Evolutionary conservation across 768 basidiomycete genomes (phyloP).

Genomic region (Kwoniella bestiolae): DNA sequence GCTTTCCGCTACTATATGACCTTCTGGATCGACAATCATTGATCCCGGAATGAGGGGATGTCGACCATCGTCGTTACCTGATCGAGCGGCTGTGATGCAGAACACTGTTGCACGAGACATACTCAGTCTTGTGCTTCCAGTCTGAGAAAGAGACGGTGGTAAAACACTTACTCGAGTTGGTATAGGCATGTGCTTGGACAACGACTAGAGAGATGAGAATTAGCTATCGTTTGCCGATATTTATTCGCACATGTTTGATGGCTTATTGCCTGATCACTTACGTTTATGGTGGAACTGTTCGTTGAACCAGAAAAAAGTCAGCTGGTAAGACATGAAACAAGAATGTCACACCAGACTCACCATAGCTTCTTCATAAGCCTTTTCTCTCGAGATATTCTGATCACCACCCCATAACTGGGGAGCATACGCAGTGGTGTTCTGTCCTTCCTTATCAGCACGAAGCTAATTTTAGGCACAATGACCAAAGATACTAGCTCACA

Average conservation of each 20-base stretch:
- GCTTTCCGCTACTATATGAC: constrained; percentile 54
- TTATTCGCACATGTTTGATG: too few relatives aligned
- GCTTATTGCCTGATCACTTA: too few relatives aligned
- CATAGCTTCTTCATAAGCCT: constrained; percentile 52
- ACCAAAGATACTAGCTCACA: constrained; percentile 43
- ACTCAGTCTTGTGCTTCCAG: neutral
- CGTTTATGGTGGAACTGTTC: constrained; percentile 54
- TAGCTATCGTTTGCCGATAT: neutral
- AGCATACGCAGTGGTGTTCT: constrained; percentile 56
- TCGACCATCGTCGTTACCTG: constrained; percentile 50
- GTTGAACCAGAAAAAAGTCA: neutral
- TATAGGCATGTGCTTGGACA: constrained; percentile 54
- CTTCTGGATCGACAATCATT: constrained; percentile 55
- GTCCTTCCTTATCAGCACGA: neutral
- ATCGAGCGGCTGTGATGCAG: constrained; percentile 51
- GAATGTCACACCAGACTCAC: too few relatives aligned
- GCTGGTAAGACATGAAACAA: neutral
- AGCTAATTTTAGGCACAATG: too few relatives aligned
- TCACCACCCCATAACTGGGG: constrained; percentile 55
- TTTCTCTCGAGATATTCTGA: constrained; percentile 46
- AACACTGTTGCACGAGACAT: constrained; percentile 32
- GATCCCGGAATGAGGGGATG: constrained; percentile 51
- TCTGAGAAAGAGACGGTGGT: neutral
- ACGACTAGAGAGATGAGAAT: constrained; percentile 30
- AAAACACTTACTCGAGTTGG: constrained; percentile 49